Evolutionary conservation across 805 yeast species (phyloP), one percentile per base, ranked within the genome.

Genomic region (Candida schatavii): DNA sequence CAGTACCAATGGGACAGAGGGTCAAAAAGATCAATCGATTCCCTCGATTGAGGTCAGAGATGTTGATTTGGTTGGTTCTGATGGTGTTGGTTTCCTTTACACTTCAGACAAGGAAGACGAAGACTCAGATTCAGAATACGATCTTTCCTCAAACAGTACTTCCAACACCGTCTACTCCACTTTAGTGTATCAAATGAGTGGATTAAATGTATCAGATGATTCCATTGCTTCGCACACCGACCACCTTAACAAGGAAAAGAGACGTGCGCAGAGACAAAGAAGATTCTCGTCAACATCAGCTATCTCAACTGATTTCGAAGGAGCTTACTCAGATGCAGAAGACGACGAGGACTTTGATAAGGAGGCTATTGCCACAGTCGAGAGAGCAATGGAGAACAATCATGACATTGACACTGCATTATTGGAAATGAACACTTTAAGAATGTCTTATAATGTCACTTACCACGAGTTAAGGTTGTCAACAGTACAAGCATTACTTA

Each of bases 371-470:
- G 97, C 95, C 9, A 88, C 97, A 0, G 86, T 93, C 25, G 88
- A 83, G 52, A 77, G 99, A 57, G 95, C 99, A 1, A 77, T 93
- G 63, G 91, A 86, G 51, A 84, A 90, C 56, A 86, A 88, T 61
- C 99, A 93, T 63, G 95, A 87, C 55, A 73, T 88, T 46, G 97
- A 91, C 59, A 90, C 96, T 11, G 97, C 99, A 0, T 67, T 88
- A 48, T 69, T 93, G 45, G 99, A 93, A 66, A 76, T 93, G 54
- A 91, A 91, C 60, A 93, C 99, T 0, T 74, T 93, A 56, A 78
- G 98, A 66, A 91, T 93, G 99, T 88, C 97, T 55, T 85, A 90
- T 93, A 88, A 93, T 60, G 99, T 89, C 14, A 78, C 93, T 0
- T 91, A 93, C 62, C 95, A 88, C 55, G 96, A 90, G 57, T 97